Base-by-base conservation (phyloP, 208 protist species). In the Borovskyia barvae region DNA sequence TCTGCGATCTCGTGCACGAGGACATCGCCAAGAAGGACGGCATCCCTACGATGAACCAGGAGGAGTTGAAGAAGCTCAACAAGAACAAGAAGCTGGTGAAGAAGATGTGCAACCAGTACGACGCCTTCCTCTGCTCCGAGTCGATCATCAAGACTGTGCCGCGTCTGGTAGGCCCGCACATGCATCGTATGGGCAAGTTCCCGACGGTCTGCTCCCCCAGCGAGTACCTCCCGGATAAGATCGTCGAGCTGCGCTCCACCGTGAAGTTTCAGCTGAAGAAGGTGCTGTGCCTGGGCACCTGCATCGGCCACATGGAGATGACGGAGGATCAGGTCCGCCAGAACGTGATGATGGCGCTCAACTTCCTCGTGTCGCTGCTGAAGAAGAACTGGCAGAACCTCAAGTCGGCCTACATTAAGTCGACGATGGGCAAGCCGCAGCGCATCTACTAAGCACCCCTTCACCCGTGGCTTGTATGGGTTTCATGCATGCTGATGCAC, bases 381-480 rank as follows among this genome's bases (percentile, higher is more conserved):
- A 99, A 99, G 97, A 99, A 99, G 97, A 97, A 98, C 74, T 99
- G 98, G 99, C 98, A 99, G 90, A 99, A 99, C 89, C 86, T 99
- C 54, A 98, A 98, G 79, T 95, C 87, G 25, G 80, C 99, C 41
- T 95, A 99, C 95, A 96, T 99, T 80, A 99, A 99, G 93, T 92
- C 90, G 43, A 98, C 99, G 39, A 99, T 99, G 98, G 98, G 98
- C 75, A 91, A 89, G 69, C 82, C 97, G 39, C 82, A 97, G 77
- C 93, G 97, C 70, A 92, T 99, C 80, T 99, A 99, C 85, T 96
- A 90, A 85, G 42, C n/a, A n/a, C n/a, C n/a, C n/a, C n/a, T n/a
- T n/a, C n/a, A n/a, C n/a, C n/a, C n/a, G n/a, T n/a, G n/a, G n/a
- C n/a, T n/a, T n/a, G n/a, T n/a, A n/a, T n/a, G n/a, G n/a, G n/a